Base-by-base conservation (phyloP, 257 asterid species). In the Coffea canephora region DNA sequence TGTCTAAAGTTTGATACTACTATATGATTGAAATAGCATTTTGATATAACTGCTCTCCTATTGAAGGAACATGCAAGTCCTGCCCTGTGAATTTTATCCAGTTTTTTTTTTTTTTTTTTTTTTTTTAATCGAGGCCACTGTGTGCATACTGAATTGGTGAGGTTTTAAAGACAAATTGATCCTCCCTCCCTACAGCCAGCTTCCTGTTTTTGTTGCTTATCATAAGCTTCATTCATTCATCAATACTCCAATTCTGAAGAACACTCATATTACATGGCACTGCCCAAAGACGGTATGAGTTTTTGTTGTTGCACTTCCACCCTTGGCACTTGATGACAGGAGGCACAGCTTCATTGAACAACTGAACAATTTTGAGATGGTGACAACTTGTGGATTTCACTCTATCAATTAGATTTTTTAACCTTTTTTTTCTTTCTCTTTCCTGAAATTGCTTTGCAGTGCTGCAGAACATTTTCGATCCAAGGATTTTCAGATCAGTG, bases 391-490 rank as follows among this genome's bases (percentile, higher is more conserved):
- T 2, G 36, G 34, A 21, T 23, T 61, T 66, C 41, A 49, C 46
- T 43, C 13, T 49, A 25, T 15, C 50, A 77, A 7, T n/a, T 39
- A 39, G 43, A 39, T 39, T 39, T 39, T 39, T 39, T 4, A 39
- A 39, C 43, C 43, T 39, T 39, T 70, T 11, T 11, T 59, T 45
- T 65, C 25, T 14, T n/a, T 74, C 25, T 54, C 45, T 45, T 62
- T 65, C 39, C n/a, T 36, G 65, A 48, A 18, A 45, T 59, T 71
- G 36, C 68, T 77, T 75, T 78, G 82, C 93, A 96, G 99, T 81
- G 98, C 96, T 78, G 91, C 97, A 8, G 97, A 94, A 80, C 85
- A 87, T 87, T 96, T 96, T 79, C 92, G 92, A 69, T 90, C 90
- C 66, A 96, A 96, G 88, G 95, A 93, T 83, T 91, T 88, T 81